Conservation (phyloP, 2,329 filamentous ascomycete genomes). For the Sclerotinia subarctica region DNA sequence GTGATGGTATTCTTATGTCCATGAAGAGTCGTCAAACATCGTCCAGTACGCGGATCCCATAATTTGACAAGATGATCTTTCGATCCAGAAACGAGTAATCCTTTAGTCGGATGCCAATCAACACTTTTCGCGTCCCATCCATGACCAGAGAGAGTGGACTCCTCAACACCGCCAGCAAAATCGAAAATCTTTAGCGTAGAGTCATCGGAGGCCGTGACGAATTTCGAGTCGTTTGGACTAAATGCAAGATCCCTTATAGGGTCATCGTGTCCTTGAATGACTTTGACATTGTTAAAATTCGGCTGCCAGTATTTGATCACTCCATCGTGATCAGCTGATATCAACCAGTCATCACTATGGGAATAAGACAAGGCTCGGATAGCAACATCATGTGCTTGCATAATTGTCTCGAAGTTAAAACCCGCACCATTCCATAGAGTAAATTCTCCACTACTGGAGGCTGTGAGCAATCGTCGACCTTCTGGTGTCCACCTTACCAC, state of each 20-base stretch:
- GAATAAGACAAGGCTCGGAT: slow-evolving; percentile 84
- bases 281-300: slow-evolving; percentile 98
- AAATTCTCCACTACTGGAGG: slow-evolving; percentile 94
- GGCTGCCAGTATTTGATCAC: slow-evolving; percentile 98
- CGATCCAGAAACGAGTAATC: slow-evolving; percentile 88
- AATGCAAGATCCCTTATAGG: slow-evolving; percentile 90
- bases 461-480: slow-evolving; percentile 84
- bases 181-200: slow-evolving; percentile 93
- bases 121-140: slow-evolving; percentile 97
- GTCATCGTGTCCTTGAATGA: slow-evolving; percentile 85
- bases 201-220: slow-evolving; percentile 94
- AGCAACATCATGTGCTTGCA: slow-evolving; percentile 91
- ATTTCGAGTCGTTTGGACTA: slow-evolving; percentile 90
- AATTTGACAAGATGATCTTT: slow-evolving; percentile 98
- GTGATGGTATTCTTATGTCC: slow-evolving; percentile 97
- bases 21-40: slow-evolving; percentile 89
- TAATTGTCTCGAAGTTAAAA: slow-evolving; percentile 99
- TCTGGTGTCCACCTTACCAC: slow-evolving; percentile 98
- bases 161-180: slow-evolving; percentile 81
- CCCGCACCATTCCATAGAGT: slow-evolving; percentile 98
- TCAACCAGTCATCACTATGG: slow-evolving; percentile 93
- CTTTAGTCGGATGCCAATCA: slow-evolving; percentile 96
- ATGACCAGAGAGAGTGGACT: slow-evolving; percentile 84
- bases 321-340: slow-evolving; percentile 93
- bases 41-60: slow-evolving; percentile 91